phyloP scores from a whole-genome alignment of 306 rosid genomes.

The Dalbergia cultrata region DNA sequence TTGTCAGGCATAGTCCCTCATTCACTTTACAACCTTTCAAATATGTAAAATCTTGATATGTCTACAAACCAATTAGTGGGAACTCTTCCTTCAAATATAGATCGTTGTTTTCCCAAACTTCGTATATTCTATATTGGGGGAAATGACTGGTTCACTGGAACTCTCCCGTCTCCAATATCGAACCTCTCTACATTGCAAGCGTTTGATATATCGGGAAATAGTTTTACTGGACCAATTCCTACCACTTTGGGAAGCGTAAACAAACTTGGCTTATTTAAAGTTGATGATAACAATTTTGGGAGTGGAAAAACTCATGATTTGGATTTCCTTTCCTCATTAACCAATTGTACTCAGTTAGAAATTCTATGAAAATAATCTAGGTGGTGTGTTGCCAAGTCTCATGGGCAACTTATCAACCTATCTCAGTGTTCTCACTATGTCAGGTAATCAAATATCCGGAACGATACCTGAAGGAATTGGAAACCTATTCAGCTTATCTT shows the following conservation, averaged over 20 bases:
- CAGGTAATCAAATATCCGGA: constrained; percentile 28
- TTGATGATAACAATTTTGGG: constrained; percentile 16
- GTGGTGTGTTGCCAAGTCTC: constrained; percentile 21
- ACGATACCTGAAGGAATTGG: constrained; percentile 42
- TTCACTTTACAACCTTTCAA: constrained; percentile 50
- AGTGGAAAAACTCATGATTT: constrained; percentile 31
- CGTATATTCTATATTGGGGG: fast-evolving
- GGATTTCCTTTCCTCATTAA: constrained; percentile 45
- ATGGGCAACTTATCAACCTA: constrained; percentile 36
- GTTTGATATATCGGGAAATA: background rate
- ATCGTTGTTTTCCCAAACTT: constrained; percentile 36
- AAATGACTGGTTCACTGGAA: constrained; percentile 10
- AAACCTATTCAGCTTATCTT: constrained; percentile 13
- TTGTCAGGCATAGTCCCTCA: constrained; percentile 38
- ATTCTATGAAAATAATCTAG: background rate
- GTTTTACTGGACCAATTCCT: constrained; percentile 43
- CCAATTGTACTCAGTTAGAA: constrained; percentile 38
- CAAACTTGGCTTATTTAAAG: background rate
- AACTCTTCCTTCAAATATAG: constrained; percentile 32
- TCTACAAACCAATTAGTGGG: background rate
- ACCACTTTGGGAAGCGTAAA: constrained; percentile 17
- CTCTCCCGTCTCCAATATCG: constrained; percentile 26
- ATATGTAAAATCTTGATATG: background rate
- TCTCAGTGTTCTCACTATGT: background rate
- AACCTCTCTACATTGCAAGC: background rate